phyloP scores from a whole-genome alignment of 148 eudicot genomes.

The Fagopyrum esculentum region DNA sequence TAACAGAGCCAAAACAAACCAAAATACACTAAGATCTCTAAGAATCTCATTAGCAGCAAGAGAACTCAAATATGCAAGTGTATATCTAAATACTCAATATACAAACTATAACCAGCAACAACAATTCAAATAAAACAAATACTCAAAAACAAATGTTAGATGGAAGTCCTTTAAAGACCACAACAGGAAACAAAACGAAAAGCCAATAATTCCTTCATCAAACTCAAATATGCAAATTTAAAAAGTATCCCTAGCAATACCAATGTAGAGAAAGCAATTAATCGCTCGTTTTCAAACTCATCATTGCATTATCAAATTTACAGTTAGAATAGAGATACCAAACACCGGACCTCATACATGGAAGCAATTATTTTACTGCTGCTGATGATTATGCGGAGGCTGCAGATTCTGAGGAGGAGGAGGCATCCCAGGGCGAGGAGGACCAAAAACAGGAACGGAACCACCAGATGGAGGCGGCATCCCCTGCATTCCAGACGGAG shows the following conservation, averaged over 20 bases:
- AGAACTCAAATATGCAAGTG: too few relatives aligned
- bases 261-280: too few relatives aligned
- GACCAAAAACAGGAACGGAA: conserved; percentile 27
- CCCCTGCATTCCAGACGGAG: conserved; percentile 28
- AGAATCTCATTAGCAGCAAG: too few relatives aligned
- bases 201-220: too few relatives aligned
- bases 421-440: conserved; percentile 31
- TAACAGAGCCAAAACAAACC: not conserved
- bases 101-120: not conserved
- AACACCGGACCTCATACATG: not conserved
- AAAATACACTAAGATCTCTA: not conserved
- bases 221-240: too few relatives aligned
- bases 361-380: not conserved
- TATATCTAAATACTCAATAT: not conserved
- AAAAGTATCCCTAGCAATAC: too few relatives aligned
- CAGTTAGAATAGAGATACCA: not conserved
- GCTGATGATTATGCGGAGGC: conserved; percentile 30
- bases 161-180: not conserved
- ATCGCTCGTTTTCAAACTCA: too few relatives aligned
- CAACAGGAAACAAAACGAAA: too few relatives aligned
- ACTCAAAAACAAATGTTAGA: too few relatives aligned
- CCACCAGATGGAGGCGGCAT: conserved; percentile 47
- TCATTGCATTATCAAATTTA: not conserved
- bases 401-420: conserved; percentile 20
- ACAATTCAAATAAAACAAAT: not conserved